Evolutionary conservation across 805 yeast genomes (phyloP), one percentile per base, ranked within the genome.

Genomic region (Grigorovia jiainica): DNA sequence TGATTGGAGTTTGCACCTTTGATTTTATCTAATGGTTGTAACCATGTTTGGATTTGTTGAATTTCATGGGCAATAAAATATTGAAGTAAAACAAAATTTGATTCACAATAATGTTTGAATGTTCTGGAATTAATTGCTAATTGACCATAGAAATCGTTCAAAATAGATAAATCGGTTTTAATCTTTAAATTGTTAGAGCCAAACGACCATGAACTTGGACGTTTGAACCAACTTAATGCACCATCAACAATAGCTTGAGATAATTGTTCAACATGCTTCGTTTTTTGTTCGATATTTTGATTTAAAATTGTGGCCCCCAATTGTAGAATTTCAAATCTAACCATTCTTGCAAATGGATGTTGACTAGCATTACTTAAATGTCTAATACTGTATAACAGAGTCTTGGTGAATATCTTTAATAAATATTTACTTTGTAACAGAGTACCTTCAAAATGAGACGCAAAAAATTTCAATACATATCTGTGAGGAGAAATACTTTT

Each of bases 381-480:
- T 11, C 58, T 54, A 50, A 89, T 66, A 0, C 89, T 85, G 34
- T 72, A 60, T 24, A 74, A 62, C 15, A 75, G 67, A 40, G 82
- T 68, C 24, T 78, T 64, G 0, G 89, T 80, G 54, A 86, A 85
- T 44, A 82, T 59, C 49, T 78, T 79, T 49, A 85, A 63, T 25
- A 83, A 63, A 48, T 81, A 86, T 41, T 72, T 76, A 61, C 89
- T 79, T 51, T 80, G 83, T 52, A 77, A 77, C 58, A 78, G 63
- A 1, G 87, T 73, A 0, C 95, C 87, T 58, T 87, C 85, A 63
- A 87, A 84, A 54, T 78, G 81, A 4, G 94, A 82, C 4, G 78
- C 61, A 53, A 92, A 71, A 54, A 87, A 72, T 40, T 75, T 66
- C 37, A 86, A 76, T 21, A 92, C 69, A 43, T 73, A 71, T 33